Evolutionary conservation across 805 yeast genomes (phyloP), one percentile per base, ranked within the genome.

Genomic region (Jamesozyma spencerorum): DNA sequence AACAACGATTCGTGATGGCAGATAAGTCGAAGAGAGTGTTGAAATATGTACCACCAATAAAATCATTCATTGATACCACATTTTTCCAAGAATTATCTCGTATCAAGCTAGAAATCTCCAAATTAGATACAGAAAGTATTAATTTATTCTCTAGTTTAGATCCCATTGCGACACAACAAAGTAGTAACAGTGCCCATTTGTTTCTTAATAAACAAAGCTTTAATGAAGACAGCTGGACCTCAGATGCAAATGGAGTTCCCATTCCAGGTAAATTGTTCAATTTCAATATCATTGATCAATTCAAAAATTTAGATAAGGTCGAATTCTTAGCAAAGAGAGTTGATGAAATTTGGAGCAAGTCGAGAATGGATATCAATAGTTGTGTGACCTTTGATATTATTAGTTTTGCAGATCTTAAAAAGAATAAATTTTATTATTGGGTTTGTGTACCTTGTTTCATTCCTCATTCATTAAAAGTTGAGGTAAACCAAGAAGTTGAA

Each of bases 371-470:
- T 38, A 52, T 58, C 5, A 49, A 55, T 36, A 32, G 47, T 5
- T 44, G 51, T 34, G 49, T 54, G 12, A 34, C 40, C 7, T 78
- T 81, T 47, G 60, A 64, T 4, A 49, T 84, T 1, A 64, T 88
- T 22, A 70, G 87, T 32, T 92, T 79, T 63, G 82, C 94, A 1
- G 98, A 92, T 60, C 70, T 92, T 56, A 92, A 92, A 59, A 85
- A 83, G 62, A 88, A 83, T 65, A 79, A 74, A 53, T 90, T 82
- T 55, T 82, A 74, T 54, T 88, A 92, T 62, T 94, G 99, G 98
- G 72, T 85, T 47, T 81, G 85, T 13, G 77, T 77, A 47, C 97
- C 98, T 0, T 63, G 74, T 1, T 58, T 85, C 27, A 68, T 68
- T 8, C 38, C 38, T 5, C 39, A 45, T 5, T 32, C 36, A 11